Base-by-base conservation (phyloP, 2,329 filamentous ascomycete species). In the Alternaria solani region DNA sequence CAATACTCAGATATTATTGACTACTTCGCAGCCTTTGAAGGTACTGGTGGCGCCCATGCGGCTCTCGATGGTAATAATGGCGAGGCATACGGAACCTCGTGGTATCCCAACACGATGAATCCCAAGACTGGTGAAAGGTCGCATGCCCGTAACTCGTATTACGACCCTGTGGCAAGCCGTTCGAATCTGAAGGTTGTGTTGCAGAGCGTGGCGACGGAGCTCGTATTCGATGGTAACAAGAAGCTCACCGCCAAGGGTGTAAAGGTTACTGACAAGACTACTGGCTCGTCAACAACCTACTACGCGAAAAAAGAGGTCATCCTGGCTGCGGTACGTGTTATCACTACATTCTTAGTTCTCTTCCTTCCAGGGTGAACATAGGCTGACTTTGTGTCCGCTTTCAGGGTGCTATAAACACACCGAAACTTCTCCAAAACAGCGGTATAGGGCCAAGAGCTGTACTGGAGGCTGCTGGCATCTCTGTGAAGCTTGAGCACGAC, bases 251-350 rank as follows among this genome's bases (percentile, higher is more conserved):
- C 69, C 3, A 64, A 54, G 28, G 73, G 74, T 14, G 73, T 76
- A 28, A 69, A 67, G 43, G 51, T 73, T n/a, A 68, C 63, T 9
- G 51, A 66, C 41, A 66, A 63, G n/a, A 60, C 62, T 28, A 69
- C 61, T 5, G 59, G 59, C n/a, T 48, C 47, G 7, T 63, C 64
- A 7, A 64, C 48, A 18, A 69, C 60, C 8, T 64, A 70, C 2
- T 70, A 71, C 47, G 74, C 72, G 5, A 72, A 63, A 42, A 70
- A 72, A 32, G 88, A 90, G 66, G 82, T 90, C 5, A 81, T 91
- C 18, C 71, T 91, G 1, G 86, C 86, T 1, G 88, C 88, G n/a
- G n/a, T n/a, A n/a, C n/a, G n/a, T n/a, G n/a, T n/a, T n/a, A n/a
- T n/a, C n/a, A n/a, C n/a, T n/a, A n/a, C n/a, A n/a, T n/a, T n/a